Percentiles rank a stretch among this genome's conserved stretches.
Conservation (phyloP, 176 grass and related monocot species). For the Oryza glumipatula region DNA sequence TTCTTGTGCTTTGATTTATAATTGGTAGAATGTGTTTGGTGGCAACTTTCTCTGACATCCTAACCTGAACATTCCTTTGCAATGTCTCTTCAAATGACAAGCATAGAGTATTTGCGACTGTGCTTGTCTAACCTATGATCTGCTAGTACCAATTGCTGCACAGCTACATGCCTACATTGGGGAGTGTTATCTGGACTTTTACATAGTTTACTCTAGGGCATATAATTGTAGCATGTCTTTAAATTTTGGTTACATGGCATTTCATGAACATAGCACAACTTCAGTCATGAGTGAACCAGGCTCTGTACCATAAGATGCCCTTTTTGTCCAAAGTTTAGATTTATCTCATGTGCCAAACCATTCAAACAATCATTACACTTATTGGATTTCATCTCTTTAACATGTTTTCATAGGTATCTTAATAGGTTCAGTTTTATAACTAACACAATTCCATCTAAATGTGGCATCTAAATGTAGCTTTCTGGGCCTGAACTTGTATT, state of each 20-base stretch:
- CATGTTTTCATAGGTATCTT: neutral
- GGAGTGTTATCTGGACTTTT: neutral
- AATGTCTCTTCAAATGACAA: slow-evolving; percentile 8
- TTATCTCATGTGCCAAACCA: neutral
- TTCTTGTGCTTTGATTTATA: neutral
- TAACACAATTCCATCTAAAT: neutral
- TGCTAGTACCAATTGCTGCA: neutral
- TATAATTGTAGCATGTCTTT: neutral
- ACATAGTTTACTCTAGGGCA: neutral
- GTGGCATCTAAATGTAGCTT: neutral
- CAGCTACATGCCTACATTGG: too few relatives aligned
- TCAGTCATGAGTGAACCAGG: neutral
- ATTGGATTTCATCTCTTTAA: neutral
- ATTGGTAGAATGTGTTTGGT: slow-evolving; percentile 5
- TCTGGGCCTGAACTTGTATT: slow-evolving; percentile 6
- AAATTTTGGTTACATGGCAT: neutral
- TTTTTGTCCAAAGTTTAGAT: neutral
- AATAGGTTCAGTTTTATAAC: slow-evolving; percentile 1
- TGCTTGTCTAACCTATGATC: neutral
- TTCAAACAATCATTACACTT: neutral
- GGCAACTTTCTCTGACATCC: neutral
- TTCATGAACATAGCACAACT: neutral
- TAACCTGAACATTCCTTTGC: slow-evolving; percentile 3
- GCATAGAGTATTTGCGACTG: neutral
- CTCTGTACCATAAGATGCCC: neutral